A percentile compares a stretch with the other conserved stretches of the same genome.
Evolutionary conservation across 1,139 yeast genomes (phyloP).

Genomic region (Geotrichum aggregatum): DNA sequence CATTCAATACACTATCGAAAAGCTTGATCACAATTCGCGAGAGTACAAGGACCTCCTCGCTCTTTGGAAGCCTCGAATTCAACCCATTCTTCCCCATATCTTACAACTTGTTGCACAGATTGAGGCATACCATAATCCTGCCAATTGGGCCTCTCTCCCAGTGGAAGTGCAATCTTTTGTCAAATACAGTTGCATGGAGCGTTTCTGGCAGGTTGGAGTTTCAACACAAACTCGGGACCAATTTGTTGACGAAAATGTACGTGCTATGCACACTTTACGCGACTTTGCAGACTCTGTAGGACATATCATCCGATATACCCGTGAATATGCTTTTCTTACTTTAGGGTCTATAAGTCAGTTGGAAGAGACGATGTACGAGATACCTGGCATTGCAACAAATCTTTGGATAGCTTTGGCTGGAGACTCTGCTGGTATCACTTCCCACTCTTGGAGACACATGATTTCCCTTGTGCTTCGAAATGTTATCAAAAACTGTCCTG

Average conservation of each 20-base stretch:
- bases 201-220: conserved; percentile 98
- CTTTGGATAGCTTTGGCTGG: conserved; percentile 86
- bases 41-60: conserved; percentile 69
- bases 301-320: conserved; percentile 86
- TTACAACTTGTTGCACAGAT: conserved; percentile 82
- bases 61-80: conserved; percentile 90
- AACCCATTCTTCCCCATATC: conserved; percentile 87
- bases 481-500: conserved; percentile 84
- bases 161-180: conserved; percentile 88
- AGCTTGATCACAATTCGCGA: conserved; percentile 69
- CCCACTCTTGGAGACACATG: conserved; percentile 97
- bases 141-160: conserved; percentile 83
- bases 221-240: conserved; percentile 92
- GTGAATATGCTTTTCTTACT: conserved; percentile 91
- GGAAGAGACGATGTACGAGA: conserved; percentile 82
- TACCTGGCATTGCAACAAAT: conserved; percentile 71
- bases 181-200: conserved; percentile 77
- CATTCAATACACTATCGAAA: conserved; percentile 91
- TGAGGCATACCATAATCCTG: conserved; percentile 91
- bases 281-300: conserved; percentile 99
- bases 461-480: conserved; percentile 83
- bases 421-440: conserved; percentile 78
- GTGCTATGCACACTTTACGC: conserved; percentile 85
- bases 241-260: conserved; percentile 88
- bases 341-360: conserved; percentile 86